Evolutionary conservation across 257 asterid species (phyloP), one percentile per base, ranked within the genome.

Genomic region (Nicotiana paniculata): DNA sequence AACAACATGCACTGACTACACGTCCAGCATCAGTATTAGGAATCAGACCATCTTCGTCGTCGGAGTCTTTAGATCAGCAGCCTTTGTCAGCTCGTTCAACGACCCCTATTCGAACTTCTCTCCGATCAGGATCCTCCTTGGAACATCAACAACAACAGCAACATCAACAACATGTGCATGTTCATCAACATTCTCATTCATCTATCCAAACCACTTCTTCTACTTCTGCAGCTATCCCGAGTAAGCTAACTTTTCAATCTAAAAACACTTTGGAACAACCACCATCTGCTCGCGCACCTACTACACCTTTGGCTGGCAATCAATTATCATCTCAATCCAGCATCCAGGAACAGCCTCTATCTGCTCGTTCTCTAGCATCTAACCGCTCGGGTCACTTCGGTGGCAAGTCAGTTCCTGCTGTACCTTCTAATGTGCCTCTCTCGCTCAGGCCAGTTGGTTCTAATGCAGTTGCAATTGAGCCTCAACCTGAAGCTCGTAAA

Each of bases 271-370:
- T 85, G 39, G 90, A 85, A 68, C 92, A 84, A 81, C 89, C 88
- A 81, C 32, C 85, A 78, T 85, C 94, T 16, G 87, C 85, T 28
- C 92, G 90, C 9, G 26, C 89, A n/a, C 53, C 87, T 4, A 74
- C 90, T 69, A 78, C 82, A 80, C 81, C 70, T 76, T 51, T 51
- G 80, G 63, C 80, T 75, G 28, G 63, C 46, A 75, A 51, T 75
- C 63, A 72, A 24, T 85, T 85, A 79, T 82, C 87, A 81, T 81
- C 88, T 83, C 85, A 84, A 48, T 81, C 86, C 26, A 84, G 82
- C 77, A 55, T 72, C 48, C 9, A 10, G 7, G 98, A 95, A 77
- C 97, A 93, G 37, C 97, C 97, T 83, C 84, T 84, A n/a, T 93
- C 97, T 37, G 96, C 97, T 77, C 96, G 94, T 82, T 67, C 77